Evolutionary conservation across 768 basidiomycete species (phyloP), one percentile per base, ranked within the genome.

Genomic region (Serendipita sp.): DNA sequence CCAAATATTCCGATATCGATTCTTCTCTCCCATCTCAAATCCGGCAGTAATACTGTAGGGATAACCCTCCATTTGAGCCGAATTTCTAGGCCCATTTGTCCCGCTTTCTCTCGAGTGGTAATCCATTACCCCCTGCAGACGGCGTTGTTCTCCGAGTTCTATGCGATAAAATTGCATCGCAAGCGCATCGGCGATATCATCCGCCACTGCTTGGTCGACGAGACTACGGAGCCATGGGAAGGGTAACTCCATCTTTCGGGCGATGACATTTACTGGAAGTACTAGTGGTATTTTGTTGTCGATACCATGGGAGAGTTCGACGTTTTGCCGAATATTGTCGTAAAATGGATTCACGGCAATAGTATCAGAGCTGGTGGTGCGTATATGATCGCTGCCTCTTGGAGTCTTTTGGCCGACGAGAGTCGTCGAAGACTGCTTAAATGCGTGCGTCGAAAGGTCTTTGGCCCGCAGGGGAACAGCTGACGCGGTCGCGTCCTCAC

Each of bases 1-100:
- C 90, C 93, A 98, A 63, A 98, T 96, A 71, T 98, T 88, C 64
- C 87, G 85, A 74, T 96, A 98, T 86, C 95, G 78, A 68, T 98
- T 98, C 78, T 96, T 92, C 20, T 83, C 78, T 7, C 95, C 95
- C 69, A 95, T 89, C 74, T 98, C 95, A 9, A 98, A 82, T 1
- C 90, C 95, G 3, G 95, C 95, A 0, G 90, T 95, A 65, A 98
- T 98, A 61, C 89, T 90, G 71, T 86, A 96, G 5, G 92, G 93
- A 70, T 86, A 94, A 62, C 75, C 70, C 34, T 66, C 64, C 42
- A 68, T 64, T 30, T 65, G 61, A 24, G 24, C 31, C 4, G 53
- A n/a, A 28, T 76, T 28, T 7, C 14, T 14, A 14, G 5, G 34
- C 34, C 34, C 28, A 7, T 22, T n/a, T 22, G 22, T 38, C 22